A percentile compares a stretch with the other conserved stretches of the same genome.
phyloP scores from a whole-genome alignment of 345 rosid species.

The Citrus maxima region DNA sequence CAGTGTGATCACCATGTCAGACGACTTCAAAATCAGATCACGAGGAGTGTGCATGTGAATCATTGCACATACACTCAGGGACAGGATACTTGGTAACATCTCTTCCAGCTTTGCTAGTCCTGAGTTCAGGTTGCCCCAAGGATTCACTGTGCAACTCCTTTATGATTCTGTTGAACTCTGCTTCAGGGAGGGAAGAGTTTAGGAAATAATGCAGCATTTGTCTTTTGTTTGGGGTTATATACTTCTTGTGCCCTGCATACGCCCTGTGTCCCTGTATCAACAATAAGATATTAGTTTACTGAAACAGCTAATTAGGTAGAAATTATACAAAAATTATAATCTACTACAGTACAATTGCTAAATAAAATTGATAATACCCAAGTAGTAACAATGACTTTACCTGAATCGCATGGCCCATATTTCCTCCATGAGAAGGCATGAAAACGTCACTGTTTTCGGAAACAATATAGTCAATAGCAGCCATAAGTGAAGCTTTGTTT shows the following conservation, averaged over 20 bases:
- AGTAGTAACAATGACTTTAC: constrained; percentile 25
- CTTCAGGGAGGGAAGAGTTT: constrained; percentile 57
- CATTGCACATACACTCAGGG: constrained; percentile 85
- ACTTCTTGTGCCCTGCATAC: constrained; percentile 87
- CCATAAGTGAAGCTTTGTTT: constrained; percentile 77
- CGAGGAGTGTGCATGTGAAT: constrained; percentile 8
- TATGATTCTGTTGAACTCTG: constrained; percentile 66
- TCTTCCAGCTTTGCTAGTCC: constrained; percentile 66
- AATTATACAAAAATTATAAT: neutral
- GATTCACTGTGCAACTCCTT: constrained; percentile 70
- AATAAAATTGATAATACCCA: neutral
- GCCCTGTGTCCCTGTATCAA: constrained; percentile 74
- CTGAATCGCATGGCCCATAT: constrained; percentile 96
- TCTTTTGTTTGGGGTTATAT: constrained; percentile 85
- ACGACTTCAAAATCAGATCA: neutral
- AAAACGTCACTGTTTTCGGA: constrained; percentile 84
- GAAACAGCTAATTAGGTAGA: neutral
- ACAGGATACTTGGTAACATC: constrained; percentile 89
- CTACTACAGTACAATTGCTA: neutral
- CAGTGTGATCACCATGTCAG: neutral
- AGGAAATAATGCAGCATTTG: constrained; percentile 88
- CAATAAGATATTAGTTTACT: constrained; percentile 4
- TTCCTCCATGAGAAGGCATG: constrained; percentile 99
- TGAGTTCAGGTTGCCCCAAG: constrained; percentile 80
- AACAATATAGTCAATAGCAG: constrained; percentile 84